Base-by-base conservation (phyloP, 2,329 filamentous ascomycete genomes). In the Sclerotinia trifoliorum region DNA sequence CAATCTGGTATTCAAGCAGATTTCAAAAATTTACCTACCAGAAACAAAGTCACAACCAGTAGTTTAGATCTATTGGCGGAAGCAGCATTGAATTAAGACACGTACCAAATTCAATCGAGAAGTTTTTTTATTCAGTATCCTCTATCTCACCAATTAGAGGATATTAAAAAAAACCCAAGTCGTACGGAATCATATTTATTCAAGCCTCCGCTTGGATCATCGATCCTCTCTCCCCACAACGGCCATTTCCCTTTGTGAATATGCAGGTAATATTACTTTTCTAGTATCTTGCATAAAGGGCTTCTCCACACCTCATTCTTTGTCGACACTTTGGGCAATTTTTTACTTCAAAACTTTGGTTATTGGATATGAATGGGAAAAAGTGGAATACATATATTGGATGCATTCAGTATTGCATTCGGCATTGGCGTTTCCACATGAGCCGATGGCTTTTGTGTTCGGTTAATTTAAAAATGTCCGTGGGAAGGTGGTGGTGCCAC, bases 41-140 rank as follows among this genome's bases (percentile, higher is more conserved):
- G 54, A 49, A 1, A 13, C 17, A 44, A 24, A 35, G 52, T 44
- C 54, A 39, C 48, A 15, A 56, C 17, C 5, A 57, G 26, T n/a
- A 35, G 26, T 39, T n/a, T 66, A 13, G 54, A 60, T 51, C 24
- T 66, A 60, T n/a, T 66, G n/a, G 64, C 54, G 11, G 26, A 66
- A 21, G 64, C 64, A 49, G 64, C 64, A 39, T 62, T 48, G 26
- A 48, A 35, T 32, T 55, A 35, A 35, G 21, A 26, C 17, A 19
- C 6, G 19, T 54, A 29, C 6, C 15, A 26, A 54, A 54, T 17
- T 54, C 13, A 19, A n/a, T 21, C 8, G 2, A 49, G 21, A 35
- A n/a, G 19, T 24, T 13, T 10, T 17, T 24, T 24, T 15, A 32
- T 35, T 61, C 3, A 29, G 44, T 11, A 35, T 17, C 2, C 26